Base-by-base conservation (phyloP, 108 stramenopile genomes). In the Chaetoceros muelleri region DNA sequence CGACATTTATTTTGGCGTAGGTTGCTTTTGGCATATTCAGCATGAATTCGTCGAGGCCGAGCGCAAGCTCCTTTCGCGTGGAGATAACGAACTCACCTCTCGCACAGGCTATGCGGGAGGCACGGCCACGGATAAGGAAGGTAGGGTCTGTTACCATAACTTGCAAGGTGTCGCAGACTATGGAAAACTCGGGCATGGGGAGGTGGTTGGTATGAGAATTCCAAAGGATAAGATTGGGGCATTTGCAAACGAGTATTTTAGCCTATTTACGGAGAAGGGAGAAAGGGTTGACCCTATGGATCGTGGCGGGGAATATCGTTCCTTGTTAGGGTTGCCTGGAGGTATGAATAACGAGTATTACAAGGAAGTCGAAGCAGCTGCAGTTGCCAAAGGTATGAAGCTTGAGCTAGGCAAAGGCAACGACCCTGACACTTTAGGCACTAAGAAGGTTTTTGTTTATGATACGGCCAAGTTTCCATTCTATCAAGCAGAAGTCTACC, bases 101-200 rank as follows among this genome's bases (percentile, higher is more conserved):
- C 66, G 69, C 28, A 69, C 94, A 3, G 94, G 90, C n/a, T 95
- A 95, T 63, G 94, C 90, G 20, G 94, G 94, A 2, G 88, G 86
- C 1, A 84, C 60, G 31, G 55, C 65, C 3, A 63, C 63, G 19
- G 80, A 57, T 40, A 44, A 56, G 24, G 70, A 73, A 29, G 83
- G 81, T 17, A 60, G 67, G 23, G 86, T 94, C 0, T 94, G 93
- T 55, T 94, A 94, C 58, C 93, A 94, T 59, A 94, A 94, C 64
- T 67, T 85, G 25, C 74, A 76, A 55, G 26, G 63, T 0, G 56
- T 89, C 13, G 83, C 85, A 22, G 93, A 94, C 49, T 94, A 94
- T 64, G 93, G 93, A 48, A 77, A 75, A 49, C 57, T 88, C 16
- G 93, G 93, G 27, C 89, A 88, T 53, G 93, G 79, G 17, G 93